Evolutionary conservation across 768 basidiomycete species (phyloP).

Genomic region (Lactarius psammicola): DNA sequence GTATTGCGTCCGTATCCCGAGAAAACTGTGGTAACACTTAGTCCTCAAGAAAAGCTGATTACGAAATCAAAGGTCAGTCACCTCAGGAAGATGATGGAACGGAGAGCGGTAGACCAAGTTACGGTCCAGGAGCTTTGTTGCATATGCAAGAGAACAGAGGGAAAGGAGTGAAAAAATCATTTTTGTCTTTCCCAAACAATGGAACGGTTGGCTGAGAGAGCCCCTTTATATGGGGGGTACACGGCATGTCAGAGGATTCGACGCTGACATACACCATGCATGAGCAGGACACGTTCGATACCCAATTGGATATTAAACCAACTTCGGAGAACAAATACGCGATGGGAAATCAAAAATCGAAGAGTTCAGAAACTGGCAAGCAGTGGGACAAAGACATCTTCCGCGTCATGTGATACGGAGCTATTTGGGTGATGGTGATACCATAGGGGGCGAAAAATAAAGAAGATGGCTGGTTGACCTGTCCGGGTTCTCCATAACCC

Average conservation of each 20-base stretch:
- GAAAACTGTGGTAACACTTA: conserved; percentile 36
- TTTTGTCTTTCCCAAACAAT: background rate
- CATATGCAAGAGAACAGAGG: conserved; percentile 1
- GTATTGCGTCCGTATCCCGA: conserved; percentile 39
- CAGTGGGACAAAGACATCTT: background rate
- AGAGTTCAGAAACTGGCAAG: background rate
- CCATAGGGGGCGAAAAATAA: background rate
- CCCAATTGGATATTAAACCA: background rate
- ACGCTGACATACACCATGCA: background rate
- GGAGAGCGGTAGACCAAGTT: conserved; percentile 46
- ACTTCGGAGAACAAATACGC: background rate
- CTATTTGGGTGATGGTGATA: background rate
- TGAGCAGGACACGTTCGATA: background rate
- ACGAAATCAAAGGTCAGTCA: conserved; percentile 1
- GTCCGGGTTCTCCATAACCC: background rate
- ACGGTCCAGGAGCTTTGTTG: conserved; percentile 34
- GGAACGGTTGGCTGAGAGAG: background rate
- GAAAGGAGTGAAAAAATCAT: conserved; percentile 2
- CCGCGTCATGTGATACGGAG: no score
- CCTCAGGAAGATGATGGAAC: conserved; percentile 32
- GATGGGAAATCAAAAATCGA: background rate
- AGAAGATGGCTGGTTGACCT: background rate
- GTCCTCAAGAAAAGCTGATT: background rate
- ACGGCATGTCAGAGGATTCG: background rate
- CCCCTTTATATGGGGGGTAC: background rate